Base-by-base conservation (phyloP, 2,329 filamentous ascomycete species). In the Hypoxylon sp. region DNA sequence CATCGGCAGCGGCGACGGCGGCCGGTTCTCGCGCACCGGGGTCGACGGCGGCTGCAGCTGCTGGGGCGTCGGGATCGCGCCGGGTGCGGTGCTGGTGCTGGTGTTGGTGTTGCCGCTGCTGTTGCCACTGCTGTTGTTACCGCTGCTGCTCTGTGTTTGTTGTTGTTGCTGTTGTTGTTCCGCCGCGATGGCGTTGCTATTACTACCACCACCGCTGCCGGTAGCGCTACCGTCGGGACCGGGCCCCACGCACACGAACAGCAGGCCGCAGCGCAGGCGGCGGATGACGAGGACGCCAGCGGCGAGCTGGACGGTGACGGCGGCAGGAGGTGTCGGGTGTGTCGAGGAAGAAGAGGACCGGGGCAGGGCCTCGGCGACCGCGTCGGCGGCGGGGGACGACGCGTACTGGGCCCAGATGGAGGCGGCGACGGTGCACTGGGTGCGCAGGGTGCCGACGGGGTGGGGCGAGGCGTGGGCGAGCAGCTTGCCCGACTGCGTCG, bases 351-450 rank as follows among this genome's bases (percentile, higher is more conserved):
- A 27, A 15, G 8, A n/a, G 13, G 35, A 38, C 13, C 77, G 77
- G 4, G 81, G 70, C 1, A 59, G 26, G 17, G 79, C 76, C 10
- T 76, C 74, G 29, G 77, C 72, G 4, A 83, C 72, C 49, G 75
- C 71, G 43, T 72, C 67, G 23, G 75, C 75, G 10, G 77, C 75
- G 20, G 77, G 74, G 4, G 69, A 65, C 6, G 74, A 67, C 35
- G 80, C 77, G 72, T 88, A 85, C 38, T 87, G 79, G 17, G 79
- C 76, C 77, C 85, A 86, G 17, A 88, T 79, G 4, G 82, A 85
- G 55, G 84, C 83, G 37, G 86, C 86, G 58, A 88, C 83, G 56
- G 85, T 88, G 66, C 83, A 83, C 71, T 88, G 84, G 8, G 83
- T 85, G 67, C 86, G 84, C 33, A 88, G 80, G 17, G 79, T 76